Percentiles rank a stretch among this genome's conserved stretches.
Evolutionary conservation across 495 filamentous ascomycete species (phyloP).

Genomic region (Amorphotheca resinae): DNA sequence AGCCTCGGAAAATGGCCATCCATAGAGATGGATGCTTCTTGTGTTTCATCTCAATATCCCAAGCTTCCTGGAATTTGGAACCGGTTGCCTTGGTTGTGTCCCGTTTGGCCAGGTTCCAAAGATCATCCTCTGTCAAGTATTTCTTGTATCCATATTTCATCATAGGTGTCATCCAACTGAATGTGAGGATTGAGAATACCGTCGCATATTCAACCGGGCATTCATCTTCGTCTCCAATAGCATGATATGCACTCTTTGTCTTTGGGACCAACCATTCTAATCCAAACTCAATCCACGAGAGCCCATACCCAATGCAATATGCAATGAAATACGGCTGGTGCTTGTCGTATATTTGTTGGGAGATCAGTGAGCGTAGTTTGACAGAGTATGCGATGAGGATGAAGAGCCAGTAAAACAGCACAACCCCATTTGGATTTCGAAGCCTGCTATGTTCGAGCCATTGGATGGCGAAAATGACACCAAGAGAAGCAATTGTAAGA

Average conservation of each 20-base stretch:
- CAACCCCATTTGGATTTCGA: slow-evolving; percentile 82
- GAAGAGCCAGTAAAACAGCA: slow-evolving; percentile 93
- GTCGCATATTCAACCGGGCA: slow-evolving; percentile 92
- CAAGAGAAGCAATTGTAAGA: slow-evolving; percentile 61
- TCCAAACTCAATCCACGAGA: slow-evolving; percentile 61
- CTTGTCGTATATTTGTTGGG: slow-evolving; percentile 53
- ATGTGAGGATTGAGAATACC: slow-evolving; percentile 86
- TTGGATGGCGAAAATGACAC: slow-evolving; percentile 74
- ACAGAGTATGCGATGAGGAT: slow-evolving; percentile 68
- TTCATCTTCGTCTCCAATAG: slow-evolving; percentile 73
- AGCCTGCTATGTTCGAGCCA: slow-evolving; percentile 85
- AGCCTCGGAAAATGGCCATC: slow-evolving; percentile 76
- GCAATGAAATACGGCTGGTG: slow-evolving; percentile 65
- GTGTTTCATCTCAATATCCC: slow-evolving; percentile 64
- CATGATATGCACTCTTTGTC: slow-evolving; percentile 70
- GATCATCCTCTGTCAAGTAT: slow-evolving; percentile 88
- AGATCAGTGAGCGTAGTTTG: slow-evolving; percentile 79
- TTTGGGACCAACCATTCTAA: slow-evolving; percentile 92
- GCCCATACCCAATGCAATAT: slow-evolving; percentile 60
- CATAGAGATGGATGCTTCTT: slow-evolving; percentile 73
- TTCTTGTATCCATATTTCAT: slow-evolving; percentile 93
- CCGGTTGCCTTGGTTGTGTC: slow-evolving; percentile 68
- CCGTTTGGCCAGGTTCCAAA: slow-evolving; percentile 78
- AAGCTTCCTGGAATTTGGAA: slow-evolving; percentile 54
- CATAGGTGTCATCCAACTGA: slow-evolving; percentile 97